Percentiles rank a stretch among this genome's conserved stretches.
These are phyloP conservation scores for Xylaria sp. DNA, from an alignment of 2,329 filamentous ascomycete species.

Conservation along the genomic window DNA sequence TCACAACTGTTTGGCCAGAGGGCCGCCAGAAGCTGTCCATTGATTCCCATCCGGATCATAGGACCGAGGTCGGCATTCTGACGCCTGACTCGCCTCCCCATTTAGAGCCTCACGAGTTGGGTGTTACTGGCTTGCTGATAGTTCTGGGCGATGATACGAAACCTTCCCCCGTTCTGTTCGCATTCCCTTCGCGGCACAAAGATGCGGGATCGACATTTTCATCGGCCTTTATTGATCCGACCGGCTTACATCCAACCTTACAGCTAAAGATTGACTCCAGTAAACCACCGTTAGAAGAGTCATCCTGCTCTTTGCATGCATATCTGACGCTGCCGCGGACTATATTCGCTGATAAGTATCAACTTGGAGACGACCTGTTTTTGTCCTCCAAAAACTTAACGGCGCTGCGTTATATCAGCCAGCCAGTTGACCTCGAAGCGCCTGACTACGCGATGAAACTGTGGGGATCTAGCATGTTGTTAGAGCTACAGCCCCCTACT, in stretches of 20 bases:
- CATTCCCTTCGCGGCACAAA: slow-evolving; percentile 82
- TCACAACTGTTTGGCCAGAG: slow-evolving; percentile 73
- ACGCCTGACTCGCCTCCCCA: slow-evolving; percentile 69
- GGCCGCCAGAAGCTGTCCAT: slow-evolving; percentile 55
- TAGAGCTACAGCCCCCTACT: slow-evolving; percentile 74
- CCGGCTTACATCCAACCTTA: slow-evolving; percentile 85
- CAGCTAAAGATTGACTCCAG: slow-evolving; percentile 71
- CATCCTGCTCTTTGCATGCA: slow-evolving; percentile 78
- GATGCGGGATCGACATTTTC: slow-evolving; percentile 69
- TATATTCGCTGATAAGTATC: slow-evolving; percentile 89
- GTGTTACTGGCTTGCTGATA: slow-evolving; percentile 80
- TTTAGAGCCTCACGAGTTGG: slow-evolving; percentile 77
- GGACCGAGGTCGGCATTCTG: slow-evolving; percentile 85
- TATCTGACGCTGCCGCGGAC: slow-evolving; percentile 84
- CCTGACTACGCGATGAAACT: slow-evolving; percentile 79
- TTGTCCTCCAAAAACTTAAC: slow-evolving; percentile 82
- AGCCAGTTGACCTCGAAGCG: slow-evolving; percentile 89
- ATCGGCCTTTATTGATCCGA: slow-evolving; percentile 73
- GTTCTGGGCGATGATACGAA: slow-evolving; percentile 80
- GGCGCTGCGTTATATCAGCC: slow-evolving; percentile 73
- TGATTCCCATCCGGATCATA: slow-evolving; percentile 58
- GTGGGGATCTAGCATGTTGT: slow-evolving; percentile 83
- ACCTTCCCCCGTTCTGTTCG: slow-evolving; percentile 81
- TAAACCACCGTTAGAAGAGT: slow-evolving; percentile 62
- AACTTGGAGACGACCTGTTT: slow-evolving; percentile 81